Percentiles rank a stretch among this genome's conserved stretches.
These are phyloP conservation scores for Fomitopsis palustris DNA, from an alignment of 1,284 basidiomycete species.

Conservation along the genomic window DNA sequence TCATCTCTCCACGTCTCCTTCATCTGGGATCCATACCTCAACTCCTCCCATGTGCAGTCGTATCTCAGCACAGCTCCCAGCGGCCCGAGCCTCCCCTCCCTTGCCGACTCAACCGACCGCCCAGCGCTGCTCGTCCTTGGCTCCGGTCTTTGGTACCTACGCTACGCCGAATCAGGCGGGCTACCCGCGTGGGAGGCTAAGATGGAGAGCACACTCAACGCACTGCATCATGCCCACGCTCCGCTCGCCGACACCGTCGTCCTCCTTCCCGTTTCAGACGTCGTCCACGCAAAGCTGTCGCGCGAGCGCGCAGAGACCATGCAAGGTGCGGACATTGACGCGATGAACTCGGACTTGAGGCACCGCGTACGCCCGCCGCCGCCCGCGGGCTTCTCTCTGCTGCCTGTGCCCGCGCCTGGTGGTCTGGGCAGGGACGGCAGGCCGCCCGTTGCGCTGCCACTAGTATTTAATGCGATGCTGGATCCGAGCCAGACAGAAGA, in stretches of 20 bases:
- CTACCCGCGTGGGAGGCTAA: conserved; percentile 73
- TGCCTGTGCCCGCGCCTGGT: conserved; percentile 16
- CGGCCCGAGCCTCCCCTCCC: not conserved
- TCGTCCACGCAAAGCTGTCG: conserved; percentile 58
- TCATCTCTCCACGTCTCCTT: conserved; percentile 57
- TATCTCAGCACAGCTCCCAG: conserved; percentile 23
- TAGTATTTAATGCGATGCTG: conserved; percentile 77
- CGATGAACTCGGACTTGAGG: conserved; percentile 82
- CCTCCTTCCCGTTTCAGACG: conserved; percentile 74
- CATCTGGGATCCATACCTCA: conserved; percentile 81
- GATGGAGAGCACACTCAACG: conserved; percentile 59
- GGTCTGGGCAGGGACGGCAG: conserved; percentile 16
- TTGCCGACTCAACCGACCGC: conserved; percentile 11
- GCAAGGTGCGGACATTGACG: conserved; percentile 74
- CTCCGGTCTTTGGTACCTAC: conserved; percentile 85
- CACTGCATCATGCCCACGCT: conserved; percentile 35
- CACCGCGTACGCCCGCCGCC: conserved; percentile 56
- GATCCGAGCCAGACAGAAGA: conserved; percentile 73
- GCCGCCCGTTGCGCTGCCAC: conserved; percentile 56
- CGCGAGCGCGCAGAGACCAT: conserved; percentile 64
- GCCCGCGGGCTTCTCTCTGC: conserved; percentile 27
- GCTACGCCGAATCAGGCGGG: conserved; percentile 71
- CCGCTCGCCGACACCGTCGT: conserved; percentile 68
- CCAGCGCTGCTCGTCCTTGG: conserved; percentile 78
- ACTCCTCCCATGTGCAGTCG: conserved; percentile 50